Evolutionary conservation across 1,284 basidiomycete species (phyloP).

Genomic region (Golubevia sp.): DNA sequence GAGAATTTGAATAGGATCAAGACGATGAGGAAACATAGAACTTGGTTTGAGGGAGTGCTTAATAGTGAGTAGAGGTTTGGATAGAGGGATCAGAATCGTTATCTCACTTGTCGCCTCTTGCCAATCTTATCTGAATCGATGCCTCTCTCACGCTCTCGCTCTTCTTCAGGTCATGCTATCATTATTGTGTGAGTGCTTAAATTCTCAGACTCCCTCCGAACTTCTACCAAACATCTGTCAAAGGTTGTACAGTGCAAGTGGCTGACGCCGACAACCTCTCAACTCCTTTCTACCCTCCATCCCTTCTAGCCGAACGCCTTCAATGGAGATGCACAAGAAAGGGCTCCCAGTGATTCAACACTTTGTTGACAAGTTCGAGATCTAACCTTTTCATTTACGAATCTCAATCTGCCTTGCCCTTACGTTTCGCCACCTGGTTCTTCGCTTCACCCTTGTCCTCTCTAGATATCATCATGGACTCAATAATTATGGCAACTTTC

Average conservation of each 20-base stretch:
- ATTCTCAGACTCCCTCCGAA: no score
- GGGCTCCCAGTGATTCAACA: constrained; percentile 12
- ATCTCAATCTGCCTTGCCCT: no score
- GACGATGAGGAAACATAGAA: constrained; percentile 22
- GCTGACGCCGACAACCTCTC: no score
- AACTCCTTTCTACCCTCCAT: neutral
- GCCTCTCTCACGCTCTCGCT: neutral
- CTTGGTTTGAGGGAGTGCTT: constrained; percentile 26
- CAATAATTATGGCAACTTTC: no score
- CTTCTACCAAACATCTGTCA: no score
- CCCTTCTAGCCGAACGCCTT: constrained; percentile 8
- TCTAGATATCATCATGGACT: no score
- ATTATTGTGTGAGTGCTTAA: constrained; percentile 20
- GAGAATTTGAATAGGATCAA: constrained; percentile 17
- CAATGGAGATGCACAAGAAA: constrained; percentile 11
- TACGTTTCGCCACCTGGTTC: no score
- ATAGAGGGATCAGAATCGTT: neutral
- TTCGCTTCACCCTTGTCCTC: no score
- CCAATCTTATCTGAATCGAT: no score
- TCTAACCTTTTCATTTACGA: no score
- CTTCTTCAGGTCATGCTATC: constrained; percentile 26
- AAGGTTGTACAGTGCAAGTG: no score
- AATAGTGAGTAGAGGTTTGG: constrained; percentile 12
- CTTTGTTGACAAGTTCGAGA: constrained; percentile 14
- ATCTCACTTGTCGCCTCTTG: no score